Percentiles rank a stretch among this genome's conserved stretches.
Evolutionary conservation across 2,329 filamentous ascomycete species (phyloP).

Genomic region (Raffaelea albimanens): DNA sequence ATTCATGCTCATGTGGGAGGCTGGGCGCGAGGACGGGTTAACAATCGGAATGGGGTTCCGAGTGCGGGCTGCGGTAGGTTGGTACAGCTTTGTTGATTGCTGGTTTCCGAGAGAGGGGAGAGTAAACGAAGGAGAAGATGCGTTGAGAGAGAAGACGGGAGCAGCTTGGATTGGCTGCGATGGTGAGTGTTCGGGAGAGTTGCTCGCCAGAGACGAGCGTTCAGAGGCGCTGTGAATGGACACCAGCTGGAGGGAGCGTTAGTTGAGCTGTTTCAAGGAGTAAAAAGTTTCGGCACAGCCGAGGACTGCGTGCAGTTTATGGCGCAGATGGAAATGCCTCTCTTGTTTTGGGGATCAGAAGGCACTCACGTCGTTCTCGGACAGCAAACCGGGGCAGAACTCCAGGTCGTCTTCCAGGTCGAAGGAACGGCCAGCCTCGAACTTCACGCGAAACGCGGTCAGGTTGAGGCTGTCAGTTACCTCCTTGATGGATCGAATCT

Average conservation of each 20-base stretch:
- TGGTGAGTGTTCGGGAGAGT: slow-evolving; percentile 85
- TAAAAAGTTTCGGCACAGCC: too few relatives aligned
- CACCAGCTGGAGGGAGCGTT: too few relatives aligned
- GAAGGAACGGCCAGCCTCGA: slow-evolving; percentile 87
- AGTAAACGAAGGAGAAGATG: slow-evolving; percentile 55
- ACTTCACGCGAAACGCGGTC: slow-evolving; percentile 72
- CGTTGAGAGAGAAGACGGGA: slow-evolving; percentile 66
- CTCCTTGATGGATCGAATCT: slow-evolving; percentile 79
- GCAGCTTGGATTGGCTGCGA: slow-evolving; percentile 73
- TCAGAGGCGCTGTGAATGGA: slow-evolving; percentile 86
- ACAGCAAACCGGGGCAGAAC: slow-evolving; percentile 87
- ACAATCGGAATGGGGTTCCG: slow-evolving; percentile 97
- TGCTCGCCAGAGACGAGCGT: slow-evolving; percentile 88
- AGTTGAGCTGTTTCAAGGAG: too few relatives aligned
- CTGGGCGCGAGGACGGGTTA: slow-evolving; percentile 53
- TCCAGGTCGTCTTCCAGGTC: slow-evolving; percentile 93
- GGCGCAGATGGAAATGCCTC: neutral
- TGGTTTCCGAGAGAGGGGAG: slow-evolving; percentile 58
- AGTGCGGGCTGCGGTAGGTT: slow-evolving; percentile 78
- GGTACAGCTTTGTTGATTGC: slow-evolving; percentile 68
- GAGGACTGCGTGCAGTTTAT: neutral
- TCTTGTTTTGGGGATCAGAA: too few relatives aligned
- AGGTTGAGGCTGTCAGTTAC: slow-evolving; percentile 68
- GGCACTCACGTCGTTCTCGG: slow-evolving; percentile 80
- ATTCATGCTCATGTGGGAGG: slow-evolving; percentile 76